phyloP scores from a whole-genome alignment of 768 basidiomycete species.

The Coprinopsis marcescibilis region DNA sequence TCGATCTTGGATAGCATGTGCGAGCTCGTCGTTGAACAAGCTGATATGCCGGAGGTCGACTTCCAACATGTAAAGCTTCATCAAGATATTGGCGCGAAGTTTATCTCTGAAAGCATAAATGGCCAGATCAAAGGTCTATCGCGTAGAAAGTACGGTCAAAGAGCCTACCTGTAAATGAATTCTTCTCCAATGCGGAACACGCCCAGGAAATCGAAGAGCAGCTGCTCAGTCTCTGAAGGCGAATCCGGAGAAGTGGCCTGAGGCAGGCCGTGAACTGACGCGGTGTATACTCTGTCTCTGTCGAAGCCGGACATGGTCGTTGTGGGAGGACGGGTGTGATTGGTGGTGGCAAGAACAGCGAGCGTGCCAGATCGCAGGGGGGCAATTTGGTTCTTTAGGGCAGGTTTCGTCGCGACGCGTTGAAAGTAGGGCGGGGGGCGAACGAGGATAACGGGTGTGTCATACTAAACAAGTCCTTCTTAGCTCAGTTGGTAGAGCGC shows the following conservation, averaged over 20 bases:
- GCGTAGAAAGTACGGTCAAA: background rate
- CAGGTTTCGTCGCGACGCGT: conserved; percentile 24
- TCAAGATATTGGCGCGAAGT: conserved; percentile 79
- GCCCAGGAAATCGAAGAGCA: conserved; percentile 80
- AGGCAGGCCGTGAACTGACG: conserved; percentile 67
- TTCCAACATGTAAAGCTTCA: conserved; percentile 84
- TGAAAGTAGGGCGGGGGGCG: too few relatives aligned
- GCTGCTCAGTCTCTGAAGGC: conserved; percentile 75
- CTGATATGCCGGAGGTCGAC: conserved; percentile 75
- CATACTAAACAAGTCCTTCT: conserved; percentile 28
- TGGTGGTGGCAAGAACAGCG: conserved; percentile 4
- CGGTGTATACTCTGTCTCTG: conserved; percentile 71
- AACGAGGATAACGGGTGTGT: background rate
- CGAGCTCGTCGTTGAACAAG: conserved; percentile 91
- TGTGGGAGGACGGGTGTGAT: too few relatives aligned
- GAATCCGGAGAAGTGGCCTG: conserved; percentile 56
- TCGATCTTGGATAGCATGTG: conserved; percentile 82
- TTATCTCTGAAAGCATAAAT: conserved; percentile 55
- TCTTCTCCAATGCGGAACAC: conserved; percentile 86
- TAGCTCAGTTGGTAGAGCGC: conserved; percentile 56
- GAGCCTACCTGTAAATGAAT: conserved; percentile 80
- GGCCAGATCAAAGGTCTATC: background rate
- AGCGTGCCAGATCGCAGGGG: conserved; percentile 7
- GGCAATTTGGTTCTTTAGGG: conserved; percentile 29
- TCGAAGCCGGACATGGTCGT: conserved; percentile 82